Conservation (phyloP, 1,284 basidiomycete species). For the Cutaneotrichosporon sp. region DNA sequence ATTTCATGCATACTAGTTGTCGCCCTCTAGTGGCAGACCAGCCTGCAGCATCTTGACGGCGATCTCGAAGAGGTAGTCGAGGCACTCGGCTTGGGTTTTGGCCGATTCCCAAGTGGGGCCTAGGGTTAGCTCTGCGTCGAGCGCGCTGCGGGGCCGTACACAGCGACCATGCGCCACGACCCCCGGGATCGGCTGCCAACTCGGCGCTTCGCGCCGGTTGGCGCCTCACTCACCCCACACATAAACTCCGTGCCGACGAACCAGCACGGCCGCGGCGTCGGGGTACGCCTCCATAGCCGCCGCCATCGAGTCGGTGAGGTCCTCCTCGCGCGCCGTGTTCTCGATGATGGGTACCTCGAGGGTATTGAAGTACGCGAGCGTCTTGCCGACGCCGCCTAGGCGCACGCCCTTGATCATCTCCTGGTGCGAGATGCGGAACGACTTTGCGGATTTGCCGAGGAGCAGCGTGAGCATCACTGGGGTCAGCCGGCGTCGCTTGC, state of each 20-base stretch:
- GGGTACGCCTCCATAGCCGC: constrained; percentile 71
- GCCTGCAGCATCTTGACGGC: constrained; percentile 49
- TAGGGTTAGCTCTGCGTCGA: constrained; percentile 47
- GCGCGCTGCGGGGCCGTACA: too few species aligned
- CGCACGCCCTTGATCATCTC: constrained; percentile 85
- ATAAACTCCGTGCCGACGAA: constrained; percentile 74
- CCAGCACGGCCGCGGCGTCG: constrained; percentile 69
- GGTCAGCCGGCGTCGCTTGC: not conserved
- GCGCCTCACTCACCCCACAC: constrained; percentile 64
- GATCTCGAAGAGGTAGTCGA: constrained; percentile 81
- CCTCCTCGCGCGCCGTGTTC: constrained; percentile 81
- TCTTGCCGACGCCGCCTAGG: constrained; percentile 63
- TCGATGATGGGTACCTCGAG: constrained; percentile 81
- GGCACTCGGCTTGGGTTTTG: constrained; percentile 82
- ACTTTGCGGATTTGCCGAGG: constrained; percentile 54
- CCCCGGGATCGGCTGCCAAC: not conserved
- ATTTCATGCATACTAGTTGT: constrained; percentile 17
- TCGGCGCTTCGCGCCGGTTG: not conserved
- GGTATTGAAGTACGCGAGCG: constrained; percentile 74
- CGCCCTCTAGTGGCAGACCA: constrained; percentile 40
- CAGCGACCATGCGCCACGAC: too few species aligned
- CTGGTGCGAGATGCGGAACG: constrained; percentile 66
- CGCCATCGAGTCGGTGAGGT: constrained; percentile 74
- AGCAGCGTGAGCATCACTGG: constrained; percentile 72
- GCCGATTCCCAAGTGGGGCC: constrained; percentile 75